Conservation (phyloP, 2,329 filamentous ascomycete genomes). For the Phoma sp. region DNA sequence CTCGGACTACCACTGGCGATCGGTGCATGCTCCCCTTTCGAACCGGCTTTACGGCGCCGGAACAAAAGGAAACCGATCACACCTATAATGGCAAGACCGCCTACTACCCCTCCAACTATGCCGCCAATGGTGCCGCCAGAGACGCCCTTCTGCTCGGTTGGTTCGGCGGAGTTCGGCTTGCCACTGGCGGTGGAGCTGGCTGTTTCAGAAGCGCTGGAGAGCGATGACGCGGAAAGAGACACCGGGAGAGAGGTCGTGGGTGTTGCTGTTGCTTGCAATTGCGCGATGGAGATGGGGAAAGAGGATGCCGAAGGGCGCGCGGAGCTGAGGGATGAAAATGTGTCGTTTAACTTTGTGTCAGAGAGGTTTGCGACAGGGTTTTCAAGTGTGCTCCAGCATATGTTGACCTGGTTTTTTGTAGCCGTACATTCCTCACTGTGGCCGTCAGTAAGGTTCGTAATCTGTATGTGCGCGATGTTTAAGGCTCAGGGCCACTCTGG, state of each 20-base stretch:
- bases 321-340: conserved; percentile 22
- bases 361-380: conserved; percentile 21
- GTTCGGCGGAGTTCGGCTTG: not conserved
- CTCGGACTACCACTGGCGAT: conserved; percentile 1
- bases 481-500: not conserved
- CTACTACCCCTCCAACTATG: conserved; percentile 26
- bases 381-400: conserved; percentile 23
- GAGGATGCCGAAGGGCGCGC: conserved; percentile 13
- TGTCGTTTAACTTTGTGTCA: conserved; percentile 16
- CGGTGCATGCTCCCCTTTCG: conserved; percentile 7
- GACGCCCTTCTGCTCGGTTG: conserved; percentile 8
- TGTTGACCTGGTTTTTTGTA: conserved; percentile 23
- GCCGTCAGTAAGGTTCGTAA: not conserved
- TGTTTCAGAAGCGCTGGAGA: not conserved
- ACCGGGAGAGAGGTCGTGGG: conserved; percentile 4
- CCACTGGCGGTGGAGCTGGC: not conserved
- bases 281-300: conserved; percentile 7
- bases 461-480: not conserved
- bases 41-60: conserved; percentile 6
- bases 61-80: conserved; percentile 19
- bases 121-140: conserved; percentile 25
- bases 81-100: conserved; percentile 17
- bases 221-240: conserved; percentile 1
- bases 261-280: conserved; percentile 12
- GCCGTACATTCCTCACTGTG: conserved; percentile 28